Conservation (phyloP, 768 basidiomycete species). For the Leccinum variicolor region DNA sequence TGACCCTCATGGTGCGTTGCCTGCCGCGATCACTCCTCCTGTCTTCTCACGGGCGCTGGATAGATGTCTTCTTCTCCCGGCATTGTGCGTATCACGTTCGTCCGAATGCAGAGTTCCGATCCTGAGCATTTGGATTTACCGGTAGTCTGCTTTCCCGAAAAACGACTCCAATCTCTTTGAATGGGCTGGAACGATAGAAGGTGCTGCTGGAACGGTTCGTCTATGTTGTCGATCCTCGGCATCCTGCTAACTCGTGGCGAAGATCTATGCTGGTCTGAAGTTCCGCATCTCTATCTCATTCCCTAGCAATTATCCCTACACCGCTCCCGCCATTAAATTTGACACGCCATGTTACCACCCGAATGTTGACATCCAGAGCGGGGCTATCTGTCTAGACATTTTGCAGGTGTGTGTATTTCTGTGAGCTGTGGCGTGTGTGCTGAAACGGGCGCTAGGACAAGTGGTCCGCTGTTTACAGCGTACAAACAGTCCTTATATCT, state of each 20-base stretch:
- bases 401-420: conserved; percentile 55
- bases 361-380: conserved; percentile 77
- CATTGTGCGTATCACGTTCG: conserved; percentile 51
- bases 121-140: background rate
- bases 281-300: conserved; percentile 86
- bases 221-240: background rate
- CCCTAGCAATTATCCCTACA: conserved; percentile 86
- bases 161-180: conserved; percentile 85
- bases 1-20: conserved; percentile 79
- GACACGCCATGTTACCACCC: conserved; percentile 91
- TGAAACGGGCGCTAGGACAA: conserved; percentile 56
- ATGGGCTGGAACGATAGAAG: conserved; percentile 88
- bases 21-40: background rate
- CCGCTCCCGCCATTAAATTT: conserved; percentile 81
- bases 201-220: conserved; percentile 61
- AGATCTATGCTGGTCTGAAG: conserved; percentile 76
- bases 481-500: conserved; percentile 85
- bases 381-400: conserved; percentile 85
- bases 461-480: conserved; percentile 92
- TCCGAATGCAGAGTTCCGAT: background rate
- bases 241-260: conserved; percentile 6
- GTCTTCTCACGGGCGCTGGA: conserved; percentile 6
- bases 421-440: background rate
- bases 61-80: conserved; percentile 90
- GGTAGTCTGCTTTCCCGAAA: conserved; percentile 85